Evolutionary conservation across 495 filamentous ascomycete species (phyloP), one percentile per base, ranked within the genome.

Genomic region (Xylaria cubensis): DNA sequence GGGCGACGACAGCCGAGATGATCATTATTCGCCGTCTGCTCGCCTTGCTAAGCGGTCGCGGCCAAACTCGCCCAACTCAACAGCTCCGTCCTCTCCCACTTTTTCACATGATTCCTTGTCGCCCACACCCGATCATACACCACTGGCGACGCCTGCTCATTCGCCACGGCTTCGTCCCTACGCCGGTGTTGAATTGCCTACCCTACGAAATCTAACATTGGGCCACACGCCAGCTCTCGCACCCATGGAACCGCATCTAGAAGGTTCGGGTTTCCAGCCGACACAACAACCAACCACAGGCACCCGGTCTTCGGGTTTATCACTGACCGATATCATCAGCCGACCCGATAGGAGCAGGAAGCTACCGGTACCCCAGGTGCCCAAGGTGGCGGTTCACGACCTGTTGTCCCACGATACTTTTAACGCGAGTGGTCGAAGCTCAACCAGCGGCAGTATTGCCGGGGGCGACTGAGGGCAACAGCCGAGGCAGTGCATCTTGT

Each of bases 21-120:
- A 92, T 72, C 85, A 89, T 72, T 90, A 90, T 74, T 80, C 81
- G n/a, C 88, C 92, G n/a, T 89, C 92, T 24, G 82, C 83, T 77
- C 89, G 93, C 48, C 89, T 91, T 69, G 89, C 90, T 41, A 97
- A 97, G 85, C 90, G 92, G 58, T 97, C 95, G 67, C 86, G 96
- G 69, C 96, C 96, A 48, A 94, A 93, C 80, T 97, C 97, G 5
- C 97, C 96, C 19, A 92, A 94, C 80, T 97, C 94, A 51, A 98
- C 96, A 4, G 95, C 95, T 26, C 96, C 96, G 36, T 97, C 95
- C 36, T 98, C 96, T 2, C 96, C 96, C n/a, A 97, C 94, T 42
- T 98, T 97, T 84, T 97, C 96, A 7, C 93, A 97, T 82, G 95
- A 97, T 84, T 97, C 95, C 10, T 89, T 94, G 32, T 98, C 97